Conservation (phyloP, 257 asterid species). For the Solanum etuberosum region DNA sequence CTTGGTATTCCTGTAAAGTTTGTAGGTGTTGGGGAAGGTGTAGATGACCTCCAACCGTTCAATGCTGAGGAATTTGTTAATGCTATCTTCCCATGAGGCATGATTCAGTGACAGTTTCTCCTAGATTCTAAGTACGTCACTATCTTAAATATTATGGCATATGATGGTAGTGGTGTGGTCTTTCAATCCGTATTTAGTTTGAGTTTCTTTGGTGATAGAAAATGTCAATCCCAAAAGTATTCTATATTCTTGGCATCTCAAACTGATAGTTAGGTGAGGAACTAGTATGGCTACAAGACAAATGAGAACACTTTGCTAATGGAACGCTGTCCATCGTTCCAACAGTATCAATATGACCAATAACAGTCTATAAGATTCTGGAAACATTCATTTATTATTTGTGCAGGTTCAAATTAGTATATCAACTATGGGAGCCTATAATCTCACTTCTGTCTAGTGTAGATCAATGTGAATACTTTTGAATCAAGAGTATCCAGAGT, state of each 20-base stretch:
- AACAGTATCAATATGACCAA: background rate
- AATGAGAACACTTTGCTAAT: background rate
- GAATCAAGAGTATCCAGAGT: background rate
- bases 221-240: background rate
- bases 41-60: constrained; percentile 85
- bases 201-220: background rate
- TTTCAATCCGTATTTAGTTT: background rate
- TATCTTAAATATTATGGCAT: background rate
- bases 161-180: background rate
- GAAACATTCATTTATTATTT: background rate
- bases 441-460: background rate
- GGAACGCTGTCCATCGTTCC: background rate
- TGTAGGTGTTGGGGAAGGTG: constrained; percentile 88
- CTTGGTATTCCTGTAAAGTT: constrained; percentile 93
- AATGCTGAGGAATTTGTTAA: constrained; percentile 84
- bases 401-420: background rate
- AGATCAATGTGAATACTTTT: background rate
- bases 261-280: background rate
- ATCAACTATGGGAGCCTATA: background rate
- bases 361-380: background rate
- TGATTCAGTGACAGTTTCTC: background rate
- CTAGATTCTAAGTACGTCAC: background rate
- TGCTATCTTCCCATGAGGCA: constrained; percentile 74
- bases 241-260: background rate
- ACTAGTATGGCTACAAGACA: background rate